Conservation (phyloP, 176 grass and related monocot genomes). For the Cenchrus fungigraminus region DNA sequence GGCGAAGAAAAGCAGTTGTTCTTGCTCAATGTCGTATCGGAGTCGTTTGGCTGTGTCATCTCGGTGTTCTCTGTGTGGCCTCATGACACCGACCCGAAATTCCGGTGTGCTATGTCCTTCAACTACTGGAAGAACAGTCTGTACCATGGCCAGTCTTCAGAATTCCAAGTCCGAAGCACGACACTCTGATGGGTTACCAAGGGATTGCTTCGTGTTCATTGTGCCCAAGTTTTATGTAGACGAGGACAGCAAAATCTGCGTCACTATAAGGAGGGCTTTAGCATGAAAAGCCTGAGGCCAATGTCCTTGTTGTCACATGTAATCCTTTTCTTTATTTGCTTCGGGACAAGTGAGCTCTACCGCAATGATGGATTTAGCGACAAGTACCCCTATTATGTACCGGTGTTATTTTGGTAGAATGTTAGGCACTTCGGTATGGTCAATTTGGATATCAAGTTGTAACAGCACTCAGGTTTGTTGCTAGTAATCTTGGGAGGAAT, state of each 20-base stretch:
- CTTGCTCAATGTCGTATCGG: neutral
- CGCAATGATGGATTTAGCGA: neutral
- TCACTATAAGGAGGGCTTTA: constrained; percentile 2
- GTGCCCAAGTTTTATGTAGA: neutral
- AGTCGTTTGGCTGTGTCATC: constrained; percentile 15
- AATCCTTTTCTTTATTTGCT: neutral
- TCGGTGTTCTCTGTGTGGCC: constrained; percentile 3
- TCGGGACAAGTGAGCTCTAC: neutral
- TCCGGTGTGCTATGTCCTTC: neutral
- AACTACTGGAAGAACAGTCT: neutral
- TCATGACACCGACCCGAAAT: neutral
- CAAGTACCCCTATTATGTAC: neutral
- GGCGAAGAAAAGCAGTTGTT: neutral
- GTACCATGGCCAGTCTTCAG: neutral
- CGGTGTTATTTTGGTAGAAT: neutral
- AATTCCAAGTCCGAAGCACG: neutral
- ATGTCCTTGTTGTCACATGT: neutral
- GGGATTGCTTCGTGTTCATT: neutral
- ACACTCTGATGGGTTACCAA: constrained; percentile 1
- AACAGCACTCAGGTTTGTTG: neutral
- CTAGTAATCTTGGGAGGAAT: no score
- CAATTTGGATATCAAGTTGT: neutral
- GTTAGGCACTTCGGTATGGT: neutral
- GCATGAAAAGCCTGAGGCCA: neutral
- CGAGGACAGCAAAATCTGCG: neutral